Base-by-base conservation (phyloP, 495 filamentous ascomycete species). In the Hypoxylon crocopeplum region DNA sequence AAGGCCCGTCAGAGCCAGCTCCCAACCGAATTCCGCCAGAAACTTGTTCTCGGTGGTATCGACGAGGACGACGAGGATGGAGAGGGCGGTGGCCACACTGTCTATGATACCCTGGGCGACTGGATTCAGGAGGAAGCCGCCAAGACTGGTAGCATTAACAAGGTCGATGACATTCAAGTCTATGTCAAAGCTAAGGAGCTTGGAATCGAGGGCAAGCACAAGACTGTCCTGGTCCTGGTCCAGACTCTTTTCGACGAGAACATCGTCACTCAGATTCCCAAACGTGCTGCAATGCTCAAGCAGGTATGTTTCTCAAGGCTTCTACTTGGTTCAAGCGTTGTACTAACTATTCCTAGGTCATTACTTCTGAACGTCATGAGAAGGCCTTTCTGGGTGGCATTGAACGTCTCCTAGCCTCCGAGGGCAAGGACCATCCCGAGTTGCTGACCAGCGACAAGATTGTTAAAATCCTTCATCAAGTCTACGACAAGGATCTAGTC, bases 381-480 rank as follows among this genome's bases (percentile, higher is more conserved):
- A 97, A 94, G 83, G 93, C 94, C 46, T 87, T 98, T 74, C 86
- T 98, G n/a, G 95, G 95, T 67, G 94, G 94, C 54, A 92, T 89
- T 27, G 94, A 98, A 76, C 92, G 93, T 56, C 93, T 97, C 62
- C 82, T 98, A 44, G 76, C 76, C 57, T 56, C 72, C 25, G 76
- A 78, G 45, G 85, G 90, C 72, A 88, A 88, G 66, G 88, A 95
- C 27, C 84, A 88, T 66, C 86, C 91, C 1, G 85, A 92, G 39
- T 84, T 96, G 67, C 82, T 90, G 49, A 60, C 44, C 6, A 66
- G 61, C 24, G 74, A 85, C 25, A 83, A 91, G 75, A 81, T 97
- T 27, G 88, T 91, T 30, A 89, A 88, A 71, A 91, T 98, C 62
- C 82, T 98, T 52, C 81, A 94, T 66, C 81, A 84, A 62, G 89